Evolutionary conservation across 176 grass and related monocot species (phyloP), one percentile per base, ranked within the genome.

Genomic region (Aegilops tauschii): DNA sequence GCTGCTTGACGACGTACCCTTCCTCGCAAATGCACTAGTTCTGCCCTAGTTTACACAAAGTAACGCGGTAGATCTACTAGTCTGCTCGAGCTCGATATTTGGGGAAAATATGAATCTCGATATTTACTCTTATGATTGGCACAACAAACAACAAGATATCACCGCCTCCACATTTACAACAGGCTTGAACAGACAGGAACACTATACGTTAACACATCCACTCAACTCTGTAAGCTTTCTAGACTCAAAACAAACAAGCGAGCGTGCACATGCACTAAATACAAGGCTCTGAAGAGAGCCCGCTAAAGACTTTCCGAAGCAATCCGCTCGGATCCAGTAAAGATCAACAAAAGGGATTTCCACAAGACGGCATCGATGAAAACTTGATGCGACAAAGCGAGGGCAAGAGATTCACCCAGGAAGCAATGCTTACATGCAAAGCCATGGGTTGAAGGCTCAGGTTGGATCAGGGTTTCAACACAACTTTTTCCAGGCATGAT

Each of bases 151-250:
- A 34, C 17, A 67, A 56, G n/a, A 66, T 10, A 56, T 3, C 29
- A 16, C 18, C 47, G 12, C 17, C 25, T 28, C 10, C n/a, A 35
- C 83, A 84, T 84, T 80, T 80, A 76, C 79, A 86, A 29, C 27
- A 35, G 5, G 34, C 47, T 37, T 76, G 12, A 86, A 64, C 44
- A 76, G 8, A 70, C 2, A 47, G 6, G 21, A 49, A 34, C 68
- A 80, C 75, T 54, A 49, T 35, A 47, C 10, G 34, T 64, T 35
- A 68, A n/a, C 44, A 61, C 28, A n/a, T 28, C 10, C 16, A 76
- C 30, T 28, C 29, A 61, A 82, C 30, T 66, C 64, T 25, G 39
- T 69, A 70, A 20, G 45, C 32, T 82, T 76, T 52, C 84, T 82
- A 17, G n/a, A 14, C 28, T 47, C 2, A 47, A 81, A 81, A 61